Conservation (phyloP, 352 stramenopile species). For the Globisporangium heterothallicum region DNA sequence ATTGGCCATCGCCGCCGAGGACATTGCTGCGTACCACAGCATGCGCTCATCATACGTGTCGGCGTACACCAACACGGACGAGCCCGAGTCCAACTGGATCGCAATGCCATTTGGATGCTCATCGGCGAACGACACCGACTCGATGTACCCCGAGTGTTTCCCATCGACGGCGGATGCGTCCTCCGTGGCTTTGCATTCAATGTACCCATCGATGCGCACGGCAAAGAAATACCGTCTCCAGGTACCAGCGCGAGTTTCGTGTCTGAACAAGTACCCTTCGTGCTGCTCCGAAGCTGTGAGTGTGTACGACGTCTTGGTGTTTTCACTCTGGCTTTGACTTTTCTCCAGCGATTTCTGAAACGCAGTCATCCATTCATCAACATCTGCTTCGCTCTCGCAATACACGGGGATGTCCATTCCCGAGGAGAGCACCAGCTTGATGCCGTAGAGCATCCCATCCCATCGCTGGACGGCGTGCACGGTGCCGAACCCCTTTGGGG, state of each 20-base stretch:
- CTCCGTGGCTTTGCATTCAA: conserved; percentile 59
- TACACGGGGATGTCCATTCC: conserved; percentile 40
- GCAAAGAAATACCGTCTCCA: conserved; percentile 65
- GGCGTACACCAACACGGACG: conserved; percentile 66
- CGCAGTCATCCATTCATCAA: conserved; percentile 41
- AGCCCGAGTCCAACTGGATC: conserved; percentile 62
- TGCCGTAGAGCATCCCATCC: conserved; percentile 38
- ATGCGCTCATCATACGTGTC: conserved; percentile 80
- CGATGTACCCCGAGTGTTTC: conserved; percentile 59
- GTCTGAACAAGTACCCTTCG: conserved; percentile 62
- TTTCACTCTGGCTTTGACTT: conserved; percentile 36
- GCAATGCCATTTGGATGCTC: conserved; percentile 61
- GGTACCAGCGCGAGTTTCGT: conserved; percentile 39
- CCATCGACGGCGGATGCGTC: conserved; percentile 28
- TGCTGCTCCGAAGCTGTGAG: conserved; percentile 57
- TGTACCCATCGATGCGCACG: conserved; percentile 62
- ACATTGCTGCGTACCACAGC: conserved; percentile 77
- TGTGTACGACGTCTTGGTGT: conserved; percentile 72
- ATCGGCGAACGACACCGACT: conserved; percentile 63
- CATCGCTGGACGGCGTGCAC: conserved; percentile 36
- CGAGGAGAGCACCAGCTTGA: conserved; percentile 49
- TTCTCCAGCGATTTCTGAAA: conserved; percentile 54
- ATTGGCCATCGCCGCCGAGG: conserved; percentile 48
- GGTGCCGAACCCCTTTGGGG: conserved; percentile 63
- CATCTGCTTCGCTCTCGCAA: conserved; percentile 36